Base-by-base conservation (phyloP, 371 early-diverging fungal genomes). In the Haplosporangium sp. region DNA sequence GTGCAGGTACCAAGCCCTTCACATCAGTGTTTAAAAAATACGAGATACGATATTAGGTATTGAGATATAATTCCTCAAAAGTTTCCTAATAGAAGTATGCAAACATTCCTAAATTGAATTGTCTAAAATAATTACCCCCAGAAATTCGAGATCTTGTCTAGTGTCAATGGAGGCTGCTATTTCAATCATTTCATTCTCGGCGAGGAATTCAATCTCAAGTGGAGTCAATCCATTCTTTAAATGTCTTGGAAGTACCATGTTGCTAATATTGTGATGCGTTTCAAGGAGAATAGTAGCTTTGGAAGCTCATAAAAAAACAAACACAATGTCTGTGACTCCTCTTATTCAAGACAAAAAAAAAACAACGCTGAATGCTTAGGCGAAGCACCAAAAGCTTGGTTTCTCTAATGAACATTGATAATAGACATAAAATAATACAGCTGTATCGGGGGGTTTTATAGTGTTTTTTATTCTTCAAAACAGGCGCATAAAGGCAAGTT, bases 201-300 rank as follows among this genome's bases (percentile, higher is more conserved):
- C 95, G 52, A 96, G 77, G 75, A 95, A 96, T 76, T 97, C 95
- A 59, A 96, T 89, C 84, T 96, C 96, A 10, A 88, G 86, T 42
- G 95, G 94, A 0, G 94, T 89, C 59, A 95, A 89, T 39, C 91
- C 87, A 58, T 82, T 74, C 58, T 84, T 87, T 59, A 91, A 87
- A 50, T 86, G 77, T 44, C 82, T 83, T 5, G 91, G 90, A 70
- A 91, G 76, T 56, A 92, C 91, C 93, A 93, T 93, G 27, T 11
- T 66, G 17, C 8, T 39, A 19, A 62, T 34, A 20, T 45, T 45
- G 8, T 52, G 17, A 5, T 52, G 20, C 20, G 17, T 52, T 52
- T 52, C 45, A 39, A 60, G 34, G 34, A 11, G 8, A 53, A 55
- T 58, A 37, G 6, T 10, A 13, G 15, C 9, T 53, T 40, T 39